Base-by-base conservation (phyloP, 176 grass and related monocot genomes). In the Avena eriantha region DNA sequence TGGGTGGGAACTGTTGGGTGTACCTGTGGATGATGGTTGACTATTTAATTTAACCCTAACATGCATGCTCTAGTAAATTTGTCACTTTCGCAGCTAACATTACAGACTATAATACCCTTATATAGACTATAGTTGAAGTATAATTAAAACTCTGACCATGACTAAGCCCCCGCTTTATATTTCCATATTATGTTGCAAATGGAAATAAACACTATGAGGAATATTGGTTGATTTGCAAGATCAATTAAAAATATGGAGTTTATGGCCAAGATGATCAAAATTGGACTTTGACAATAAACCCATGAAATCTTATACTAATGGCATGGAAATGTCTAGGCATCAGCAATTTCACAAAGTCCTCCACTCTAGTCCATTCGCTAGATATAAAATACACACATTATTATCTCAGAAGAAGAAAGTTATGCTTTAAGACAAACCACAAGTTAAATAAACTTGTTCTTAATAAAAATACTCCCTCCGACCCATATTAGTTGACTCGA, bases 21-120 rank as follows among this genome's bases (percentile, higher is more conserved):
- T 72, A 39, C 65, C 29, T 43, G 65, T 5, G 63, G 15, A 36
- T 79, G 81, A 84, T 39, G 45, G 4, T 45, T 73, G 55, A 73
- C 56, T 73, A 54, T 2, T 89, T 34, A 64, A 41, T 1, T 88
- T 50, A 59, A 36, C 54, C 8, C 34, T 23, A 59, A 58, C 4
- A 17, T 41, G 18, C 19, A 1, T 59, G 54, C 35, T 79, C 54
- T 17, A 17, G 54, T n/a, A 60, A 79, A 24, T 41, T 26, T 83
- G 1, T 59, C n/a, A 46, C 15, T 17, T 72, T 55, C 12, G 0
- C 15, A 9, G 2, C 23, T 48, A 50, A 74, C 22, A 17, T 15
- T 15, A 47, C 8, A 73, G 4, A 47, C 10, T 71, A 22, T 24
- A 9, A 49, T 24, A 51, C 63, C 39, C 39, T 41, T 41, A 41